Percentiles rank a stretch among this genome's conserved stretches.
phyloP scores from a whole-genome alignment of 768 basidiomycete species.

The Suillus decipiens region DNA sequence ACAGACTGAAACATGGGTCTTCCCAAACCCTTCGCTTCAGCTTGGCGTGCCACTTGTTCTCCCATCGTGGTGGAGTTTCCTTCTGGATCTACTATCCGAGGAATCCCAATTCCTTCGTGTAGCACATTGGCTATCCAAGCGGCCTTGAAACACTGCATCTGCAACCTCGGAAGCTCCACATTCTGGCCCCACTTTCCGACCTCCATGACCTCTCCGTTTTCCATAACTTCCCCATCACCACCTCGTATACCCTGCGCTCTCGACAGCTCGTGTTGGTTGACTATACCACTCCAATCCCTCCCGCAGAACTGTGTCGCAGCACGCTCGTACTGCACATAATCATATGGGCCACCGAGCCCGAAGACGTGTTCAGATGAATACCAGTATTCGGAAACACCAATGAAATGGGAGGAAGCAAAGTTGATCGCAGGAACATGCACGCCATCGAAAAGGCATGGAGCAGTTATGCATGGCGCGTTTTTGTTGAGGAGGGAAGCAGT shows the following conservation, averaged over 20 bases:
- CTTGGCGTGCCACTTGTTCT: conserved; percentile 73
- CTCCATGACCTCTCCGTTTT: conserved; percentile 60
- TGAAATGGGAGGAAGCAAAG: conserved; percentile 90
- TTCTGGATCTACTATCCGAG: conserved; percentile 82
- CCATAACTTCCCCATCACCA: conserved; percentile 66
- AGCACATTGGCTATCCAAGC: conserved; percentile 97
- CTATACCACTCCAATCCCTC: conserved; percentile 75
- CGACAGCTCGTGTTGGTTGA: conserved; percentile 61
- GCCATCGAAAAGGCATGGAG: conserved; percentile 92
- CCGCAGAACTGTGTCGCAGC: conserved; percentile 87
- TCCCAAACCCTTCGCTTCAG: conserved; percentile 80
- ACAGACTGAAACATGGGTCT: conserved; percentile 88
- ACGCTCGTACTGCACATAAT: conserved; percentile 94
- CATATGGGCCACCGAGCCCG: conserved; percentile 91
- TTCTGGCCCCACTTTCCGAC: conserved; percentile 69
- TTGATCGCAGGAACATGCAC: conserved; percentile 93
- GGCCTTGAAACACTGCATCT: conserved; percentile 99
- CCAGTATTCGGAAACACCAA: conserved; percentile 99
- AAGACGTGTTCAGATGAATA: conserved; percentile 98
- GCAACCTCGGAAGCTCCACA: conserved; percentile 81
- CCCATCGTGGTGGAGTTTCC: conserved; percentile 74
- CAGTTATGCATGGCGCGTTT: conserved; percentile 74
- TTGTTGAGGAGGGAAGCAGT: conserved; percentile 85
- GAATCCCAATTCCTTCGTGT: conserved; percentile 95
- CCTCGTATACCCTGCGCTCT: conserved; percentile 49